Percentiles rank a stretch among this genome's conserved stretches.
These are phyloP conservation scores for Heterobasidion parviporum DNA, from an alignment of 1,284 basidiomycete species.

Conservation along the genomic window DNA sequence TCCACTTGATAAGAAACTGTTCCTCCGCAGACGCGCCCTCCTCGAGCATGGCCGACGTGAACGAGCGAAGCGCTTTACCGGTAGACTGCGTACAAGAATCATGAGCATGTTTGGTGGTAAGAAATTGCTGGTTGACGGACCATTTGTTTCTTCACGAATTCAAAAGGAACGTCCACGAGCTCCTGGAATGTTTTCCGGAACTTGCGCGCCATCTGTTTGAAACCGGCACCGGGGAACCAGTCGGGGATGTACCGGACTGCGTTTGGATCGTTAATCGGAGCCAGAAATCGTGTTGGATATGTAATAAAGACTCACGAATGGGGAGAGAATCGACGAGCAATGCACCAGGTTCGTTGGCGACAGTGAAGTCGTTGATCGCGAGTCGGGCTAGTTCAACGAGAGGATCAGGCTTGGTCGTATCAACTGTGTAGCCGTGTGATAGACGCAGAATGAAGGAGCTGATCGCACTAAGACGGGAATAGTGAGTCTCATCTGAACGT, in stretches of 20 bases:
- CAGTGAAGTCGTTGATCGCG: background rate
- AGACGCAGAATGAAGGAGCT: constrained; percentile 11
- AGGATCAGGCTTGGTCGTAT: constrained; percentile 5
- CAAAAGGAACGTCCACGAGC: background rate
- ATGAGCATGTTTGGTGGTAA: background rate
- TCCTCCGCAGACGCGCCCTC: background rate
- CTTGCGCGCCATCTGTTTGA: background rate
- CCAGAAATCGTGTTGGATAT: no score
- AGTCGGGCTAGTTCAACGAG: background rate
- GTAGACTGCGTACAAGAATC: background rate
- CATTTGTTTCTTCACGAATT: background rate
- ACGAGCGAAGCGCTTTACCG: background rate
- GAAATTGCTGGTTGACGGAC: background rate
- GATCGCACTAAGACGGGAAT: constrained; percentile 4
- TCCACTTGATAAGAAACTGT: background rate
- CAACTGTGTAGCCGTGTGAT: constrained; percentile 9
- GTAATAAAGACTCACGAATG: background rate
- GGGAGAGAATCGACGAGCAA: constrained; percentile 1
- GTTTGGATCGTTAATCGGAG: background rate
- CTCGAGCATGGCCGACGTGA: background rate
- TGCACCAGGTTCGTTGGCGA: background rate
- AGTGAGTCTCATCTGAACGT: background rate
- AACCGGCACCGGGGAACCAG: background rate
- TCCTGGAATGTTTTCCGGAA: background rate
- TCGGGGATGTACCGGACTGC: background rate